Conservation (phyloP, 208 protist genomes). For the Jaenimonas drosophilae region DNA sequence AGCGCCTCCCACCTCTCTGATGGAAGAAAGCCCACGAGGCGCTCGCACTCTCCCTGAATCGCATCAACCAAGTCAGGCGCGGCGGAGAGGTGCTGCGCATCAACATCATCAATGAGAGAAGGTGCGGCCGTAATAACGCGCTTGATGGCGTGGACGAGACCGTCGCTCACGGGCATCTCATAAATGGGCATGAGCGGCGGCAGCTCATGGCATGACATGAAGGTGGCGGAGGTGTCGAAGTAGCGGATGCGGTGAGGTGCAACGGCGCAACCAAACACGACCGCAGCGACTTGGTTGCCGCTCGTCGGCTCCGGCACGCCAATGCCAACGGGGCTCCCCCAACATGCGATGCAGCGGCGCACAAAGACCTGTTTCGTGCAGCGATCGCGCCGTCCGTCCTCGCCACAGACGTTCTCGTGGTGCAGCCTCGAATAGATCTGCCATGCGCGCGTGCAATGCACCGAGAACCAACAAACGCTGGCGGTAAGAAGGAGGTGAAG, state of each 20-base stretch:
- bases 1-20: constrained; percentile 33
- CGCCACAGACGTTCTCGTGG: constrained; percentile 13
- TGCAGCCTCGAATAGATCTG: constrained; percentile 39
- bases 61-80: constrained; percentile 32
- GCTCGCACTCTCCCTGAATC: constrained; percentile 69
- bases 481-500: constrained; percentile 41
- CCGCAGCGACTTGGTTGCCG: background rate
- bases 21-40: constrained; percentile 44
- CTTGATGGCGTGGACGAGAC: background rate
- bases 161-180: background rate
- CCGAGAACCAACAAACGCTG: constrained; percentile 47
- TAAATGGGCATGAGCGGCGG: too few species aligned
- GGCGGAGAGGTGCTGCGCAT: constrained; percentile 38
- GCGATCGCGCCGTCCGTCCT: constrained; percentile 10
- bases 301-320: constrained; percentile 18
- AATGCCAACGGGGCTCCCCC: constrained; percentile 52
- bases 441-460: constrained; percentile 45
- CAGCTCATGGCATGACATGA: too few species aligned
- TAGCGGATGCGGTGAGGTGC: too few species aligned
- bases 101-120: constrained; percentile 34
- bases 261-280: constrained; percentile 8
- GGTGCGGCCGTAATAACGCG: constrained; percentile 15
- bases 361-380: constrained; percentile 52
- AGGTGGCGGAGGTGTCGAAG: too few species aligned
- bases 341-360: constrained; percentile 30